Conservation (phyloP, 225 moss, liverwort and hornwort species). For the Bryum argenteum region DNA sequence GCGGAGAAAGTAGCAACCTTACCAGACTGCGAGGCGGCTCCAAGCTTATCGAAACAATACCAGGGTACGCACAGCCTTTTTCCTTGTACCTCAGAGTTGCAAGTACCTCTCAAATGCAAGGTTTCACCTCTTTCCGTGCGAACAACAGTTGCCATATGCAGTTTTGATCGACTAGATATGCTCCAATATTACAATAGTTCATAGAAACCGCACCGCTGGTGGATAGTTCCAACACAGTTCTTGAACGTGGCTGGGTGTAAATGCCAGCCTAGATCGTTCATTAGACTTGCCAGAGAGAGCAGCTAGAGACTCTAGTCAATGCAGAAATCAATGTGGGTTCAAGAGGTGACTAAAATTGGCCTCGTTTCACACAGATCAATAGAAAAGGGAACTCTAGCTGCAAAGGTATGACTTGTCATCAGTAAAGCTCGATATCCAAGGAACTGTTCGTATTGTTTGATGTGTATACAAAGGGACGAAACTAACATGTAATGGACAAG, state of each 20-base stretch:
- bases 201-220: not conserved
- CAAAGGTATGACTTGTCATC: not conserved
- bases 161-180: conserved; percentile 1
- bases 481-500: not conserved
- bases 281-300: not conserved
- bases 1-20: not conserved
- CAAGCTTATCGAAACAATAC: conserved; percentile 10
- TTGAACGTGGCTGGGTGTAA: not conserved
- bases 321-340: not conserved
- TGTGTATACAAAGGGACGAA: not conserved
- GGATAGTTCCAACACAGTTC: not conserved
- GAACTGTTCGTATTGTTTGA: not conserved
- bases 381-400: not conserved
- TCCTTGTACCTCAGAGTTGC: not conserved
- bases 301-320: not conserved
- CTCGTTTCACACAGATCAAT: not conserved
- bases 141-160: conserved; percentile 3
- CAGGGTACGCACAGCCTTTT: conserved; percentile 18
- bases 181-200: conserved; percentile 18
- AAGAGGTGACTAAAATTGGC: not conserved
- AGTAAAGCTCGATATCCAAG: not conserved
- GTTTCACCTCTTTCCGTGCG: conserved; percentile 1
- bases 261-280: not conserved
- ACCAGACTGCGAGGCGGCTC: conserved; percentile 16
- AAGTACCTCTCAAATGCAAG: conserved; percentile 1